A percentile compares a stretch with the other conserved stretches of the same genome.
These are phyloP conservation scores for Penicillium sp. DNA, from an alignment of 2,329 filamentous ascomycete species.

Conservation along the genomic window DNA sequence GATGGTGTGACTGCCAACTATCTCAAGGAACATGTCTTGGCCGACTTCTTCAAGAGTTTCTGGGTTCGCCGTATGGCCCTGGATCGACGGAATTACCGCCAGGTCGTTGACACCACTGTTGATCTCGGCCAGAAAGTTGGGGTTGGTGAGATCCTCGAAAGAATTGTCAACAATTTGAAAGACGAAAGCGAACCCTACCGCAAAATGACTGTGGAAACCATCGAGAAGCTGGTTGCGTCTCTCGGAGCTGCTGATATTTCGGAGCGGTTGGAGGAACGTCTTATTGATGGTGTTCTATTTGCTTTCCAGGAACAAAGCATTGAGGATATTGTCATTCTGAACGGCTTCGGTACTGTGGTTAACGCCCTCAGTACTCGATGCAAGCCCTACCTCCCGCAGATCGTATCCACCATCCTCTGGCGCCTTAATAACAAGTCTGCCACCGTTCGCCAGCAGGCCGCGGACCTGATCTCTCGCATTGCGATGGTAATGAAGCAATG, in stretches of 20 bases:
- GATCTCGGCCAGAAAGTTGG: conserved; percentile 98
- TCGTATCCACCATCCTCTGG: conserved; percentile 95
- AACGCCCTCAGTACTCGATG: conserved; percentile 91
- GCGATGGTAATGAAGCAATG: conserved; percentile 99
- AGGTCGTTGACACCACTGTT: conserved; percentile 97
- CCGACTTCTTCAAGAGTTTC: conserved; percentile 98
- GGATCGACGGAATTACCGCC: conserved; percentile 95
- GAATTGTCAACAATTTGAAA: conserved; percentile 93
- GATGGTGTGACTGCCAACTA: conserved; percentile 94
- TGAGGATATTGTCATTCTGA: conserved; percentile 93
- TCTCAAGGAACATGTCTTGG: conserved; percentile 89
- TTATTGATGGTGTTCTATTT: conserved; percentile 93
- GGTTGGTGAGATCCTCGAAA: conserved; percentile 88
- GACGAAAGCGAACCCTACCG: conserved; percentile 97
- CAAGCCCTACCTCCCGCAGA: conserved; percentile 95
- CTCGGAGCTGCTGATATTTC: conserved; percentile 92
- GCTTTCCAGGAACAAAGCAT: conserved; percentile 98
- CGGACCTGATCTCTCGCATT: conserved; percentile 93
- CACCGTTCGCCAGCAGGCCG: conserved; percentile 93
- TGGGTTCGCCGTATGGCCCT: conserved; percentile 97
- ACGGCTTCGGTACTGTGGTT: conserved; percentile 96
- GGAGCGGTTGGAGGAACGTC: conserved; percentile 85
- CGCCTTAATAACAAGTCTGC: conserved; percentile 97
- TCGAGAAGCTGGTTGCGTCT: conserved; percentile 93
- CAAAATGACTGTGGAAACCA: conserved; percentile 98